phyloP scores from a whole-genome alignment of 495 filamentous ascomycete genomes.

The Venustampulla echinocandica region DNA sequence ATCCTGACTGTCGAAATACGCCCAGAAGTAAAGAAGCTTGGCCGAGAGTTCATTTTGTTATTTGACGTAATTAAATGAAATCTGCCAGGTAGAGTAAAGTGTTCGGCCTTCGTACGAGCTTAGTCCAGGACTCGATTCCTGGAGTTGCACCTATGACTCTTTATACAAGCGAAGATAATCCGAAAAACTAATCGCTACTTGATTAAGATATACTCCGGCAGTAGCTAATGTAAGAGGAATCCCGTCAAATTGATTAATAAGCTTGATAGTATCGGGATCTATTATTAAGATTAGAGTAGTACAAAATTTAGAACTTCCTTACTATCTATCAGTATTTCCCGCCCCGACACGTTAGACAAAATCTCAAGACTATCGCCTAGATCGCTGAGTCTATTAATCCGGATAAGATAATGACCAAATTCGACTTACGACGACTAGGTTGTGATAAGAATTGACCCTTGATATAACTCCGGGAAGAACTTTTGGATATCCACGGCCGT shows the following conservation, averaged over 20 bases:
- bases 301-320: constrained; percentile 6
- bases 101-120: constrained; percentile 23
- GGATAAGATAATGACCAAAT: constrained; percentile 25
- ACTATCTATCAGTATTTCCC: constrained; percentile 16
- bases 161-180: constrained; percentile 18
- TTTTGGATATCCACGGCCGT: constrained; percentile 24
- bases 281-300: background rate
- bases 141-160: constrained; percentile 23
- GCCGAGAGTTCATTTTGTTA: constrained; percentile 28
- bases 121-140: constrained; percentile 22
- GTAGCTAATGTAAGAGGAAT: constrained; percentile 26
- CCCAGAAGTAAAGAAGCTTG: constrained; percentile 34
- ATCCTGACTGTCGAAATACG: constrained; percentile 41
- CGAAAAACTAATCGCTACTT: constrained; percentile 11
- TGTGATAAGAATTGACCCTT: constrained; percentile 33
- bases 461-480: constrained; percentile 28
- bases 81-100: constrained; percentile 35
- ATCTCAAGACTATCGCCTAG: constrained; percentile 27
- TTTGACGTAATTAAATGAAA: constrained; percentile 34
- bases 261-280: constrained; percentile 20
- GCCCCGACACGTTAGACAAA: constrained; percentile 25
- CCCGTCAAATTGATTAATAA: constrained; percentile 23
- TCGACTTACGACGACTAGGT: constrained; percentile 28
- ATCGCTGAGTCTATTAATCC: constrained; percentile 26
- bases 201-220: constrained; percentile 27